phyloP scores from a whole-genome alignment of 768 basidiomycete genomes.

The Gymnopilus dilepis region DNA sequence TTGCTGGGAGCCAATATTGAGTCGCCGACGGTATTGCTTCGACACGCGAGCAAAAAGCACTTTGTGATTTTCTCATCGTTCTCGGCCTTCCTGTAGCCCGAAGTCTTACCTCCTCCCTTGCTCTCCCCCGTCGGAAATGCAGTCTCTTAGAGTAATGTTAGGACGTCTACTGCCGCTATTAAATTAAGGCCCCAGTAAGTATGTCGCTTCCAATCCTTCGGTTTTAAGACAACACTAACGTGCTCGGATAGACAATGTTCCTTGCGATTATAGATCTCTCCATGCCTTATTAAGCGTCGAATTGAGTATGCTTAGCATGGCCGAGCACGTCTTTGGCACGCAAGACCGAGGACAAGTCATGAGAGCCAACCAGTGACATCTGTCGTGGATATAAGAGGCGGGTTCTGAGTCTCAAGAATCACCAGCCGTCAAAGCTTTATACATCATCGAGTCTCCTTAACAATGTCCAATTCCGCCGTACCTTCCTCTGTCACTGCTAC shows the following conservation, averaged over 20 bases:
- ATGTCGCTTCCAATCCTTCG: neutral
- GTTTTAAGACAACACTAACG: neutral
- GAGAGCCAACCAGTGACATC: neutral
- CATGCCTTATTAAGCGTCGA: neutral
- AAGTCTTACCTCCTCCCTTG: too few species aligned
- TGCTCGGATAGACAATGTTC: neutral
- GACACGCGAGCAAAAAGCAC: too few species aligned
- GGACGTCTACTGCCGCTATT: too few species aligned
- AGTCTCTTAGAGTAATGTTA: too few species aligned
- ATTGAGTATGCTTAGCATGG: neutral
- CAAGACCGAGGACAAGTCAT: neutral
- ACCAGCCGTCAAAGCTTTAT: too few species aligned
- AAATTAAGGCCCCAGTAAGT: neutral
- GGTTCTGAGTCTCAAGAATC: too few species aligned
- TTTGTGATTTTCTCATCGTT: too few species aligned
- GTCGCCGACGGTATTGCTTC: too few species aligned
- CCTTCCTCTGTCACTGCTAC: constrained; percentile 31
- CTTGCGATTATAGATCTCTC: neutral
- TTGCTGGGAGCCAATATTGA: too few species aligned
- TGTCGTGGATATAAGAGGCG: too few species aligned
- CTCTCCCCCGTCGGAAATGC: too few species aligned
- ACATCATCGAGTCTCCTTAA: neutral
- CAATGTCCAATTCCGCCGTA: neutral
- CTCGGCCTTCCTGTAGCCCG: too few species aligned
- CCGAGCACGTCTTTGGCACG: neutral